Conservation (phyloP, 169 alveolate species). For the Babesia caballi region DNA sequence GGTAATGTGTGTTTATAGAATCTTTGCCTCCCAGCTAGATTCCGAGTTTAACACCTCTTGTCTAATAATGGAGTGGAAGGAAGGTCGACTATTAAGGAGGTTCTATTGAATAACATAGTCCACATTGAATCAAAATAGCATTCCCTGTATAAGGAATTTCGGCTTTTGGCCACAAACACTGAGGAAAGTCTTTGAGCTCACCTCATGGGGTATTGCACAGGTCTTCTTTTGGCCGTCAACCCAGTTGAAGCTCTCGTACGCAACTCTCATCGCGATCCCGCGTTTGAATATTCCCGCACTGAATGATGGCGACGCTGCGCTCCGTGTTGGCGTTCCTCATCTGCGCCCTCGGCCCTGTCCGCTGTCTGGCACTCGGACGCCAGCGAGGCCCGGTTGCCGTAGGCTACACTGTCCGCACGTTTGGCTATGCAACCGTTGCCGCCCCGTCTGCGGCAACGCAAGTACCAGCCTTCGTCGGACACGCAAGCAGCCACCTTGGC, state of each 20-base stretch:
- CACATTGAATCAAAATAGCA: too few species aligned
- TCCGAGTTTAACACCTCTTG: too few species aligned
- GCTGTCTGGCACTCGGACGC: slow-evolving; percentile 16
- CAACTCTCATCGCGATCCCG: neutral
- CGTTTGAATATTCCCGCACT: neutral
- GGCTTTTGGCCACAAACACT: neutral
- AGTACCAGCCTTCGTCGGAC: slow-evolving; percentile 1
- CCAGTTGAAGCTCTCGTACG: slow-evolving; percentile 5
- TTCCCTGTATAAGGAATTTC: too few species aligned
- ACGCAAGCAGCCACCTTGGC: neutral
- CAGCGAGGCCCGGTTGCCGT: neutral
- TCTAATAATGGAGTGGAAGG: too few species aligned
- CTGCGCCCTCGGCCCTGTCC: neutral
- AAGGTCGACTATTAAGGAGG: too few species aligned
- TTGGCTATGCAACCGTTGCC: neutral
- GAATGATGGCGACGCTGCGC: neutral
- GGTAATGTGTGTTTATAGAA: too few species aligned
- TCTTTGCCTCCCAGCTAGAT: too few species aligned
- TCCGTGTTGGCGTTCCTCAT: neutral
- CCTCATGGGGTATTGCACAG: slow-evolving; percentile 20
- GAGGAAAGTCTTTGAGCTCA: too few species aligned
- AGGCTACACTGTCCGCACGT: slow-evolving; percentile 7
- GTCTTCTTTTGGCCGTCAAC: neutral
- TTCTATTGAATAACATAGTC: too few species aligned
- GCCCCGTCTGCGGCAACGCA: neutral